phyloP scores from a whole-genome alignment of 2,329 filamentous ascomycete genomes.

The Metarhizium brunneum region DNA sequence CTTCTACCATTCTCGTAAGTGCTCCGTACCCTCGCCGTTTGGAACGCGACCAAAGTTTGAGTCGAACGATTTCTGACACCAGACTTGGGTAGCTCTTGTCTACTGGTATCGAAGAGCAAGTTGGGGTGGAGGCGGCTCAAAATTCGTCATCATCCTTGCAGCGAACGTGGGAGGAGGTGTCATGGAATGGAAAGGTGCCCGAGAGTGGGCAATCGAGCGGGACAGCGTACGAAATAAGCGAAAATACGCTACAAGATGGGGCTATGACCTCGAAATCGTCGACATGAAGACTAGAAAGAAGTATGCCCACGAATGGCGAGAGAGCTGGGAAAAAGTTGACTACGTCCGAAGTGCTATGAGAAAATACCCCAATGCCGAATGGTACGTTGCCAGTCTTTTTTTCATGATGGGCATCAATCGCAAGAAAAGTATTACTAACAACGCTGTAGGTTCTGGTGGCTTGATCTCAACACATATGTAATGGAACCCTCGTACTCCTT shows the following conservation, averaged over 20 bases:
- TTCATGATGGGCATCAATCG: neutral
- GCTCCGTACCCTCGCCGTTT: neutral
- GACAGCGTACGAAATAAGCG: conserved; percentile 95
- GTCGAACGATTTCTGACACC: neutral
- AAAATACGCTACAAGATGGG: conserved; percentile 78
- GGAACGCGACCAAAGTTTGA: neutral
- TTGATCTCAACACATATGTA: conserved; percentile 93
- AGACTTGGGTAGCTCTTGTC: conserved; percentile 32
- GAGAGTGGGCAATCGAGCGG: conserved; percentile 96
- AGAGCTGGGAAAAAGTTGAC: conserved; percentile 99
- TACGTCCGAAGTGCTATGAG: conserved; percentile 78
- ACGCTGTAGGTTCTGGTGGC: conserved; percentile 87
- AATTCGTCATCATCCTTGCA: conserved; percentile 86
- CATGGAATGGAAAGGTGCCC: conserved; percentile 97
- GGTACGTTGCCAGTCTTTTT: conserved; percentile 49
- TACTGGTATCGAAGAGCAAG: conserved; percentile 63
- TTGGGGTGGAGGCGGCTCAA: conserved; percentile 73
- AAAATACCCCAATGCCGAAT: conserved; percentile 94
- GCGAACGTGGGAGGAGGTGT: conserved; percentile 94
- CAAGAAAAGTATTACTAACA: neutral
- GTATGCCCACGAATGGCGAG: conserved; percentile 97
- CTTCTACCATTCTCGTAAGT: conserved; percentile 69
- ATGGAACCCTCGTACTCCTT: conserved; percentile 93
- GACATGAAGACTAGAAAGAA: conserved; percentile 99
- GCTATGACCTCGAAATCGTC: conserved; percentile 90